phyloP scores from a whole-genome alignment of 1,139 yeast species.

The Nakaseomyces nivariensis region DNA sequence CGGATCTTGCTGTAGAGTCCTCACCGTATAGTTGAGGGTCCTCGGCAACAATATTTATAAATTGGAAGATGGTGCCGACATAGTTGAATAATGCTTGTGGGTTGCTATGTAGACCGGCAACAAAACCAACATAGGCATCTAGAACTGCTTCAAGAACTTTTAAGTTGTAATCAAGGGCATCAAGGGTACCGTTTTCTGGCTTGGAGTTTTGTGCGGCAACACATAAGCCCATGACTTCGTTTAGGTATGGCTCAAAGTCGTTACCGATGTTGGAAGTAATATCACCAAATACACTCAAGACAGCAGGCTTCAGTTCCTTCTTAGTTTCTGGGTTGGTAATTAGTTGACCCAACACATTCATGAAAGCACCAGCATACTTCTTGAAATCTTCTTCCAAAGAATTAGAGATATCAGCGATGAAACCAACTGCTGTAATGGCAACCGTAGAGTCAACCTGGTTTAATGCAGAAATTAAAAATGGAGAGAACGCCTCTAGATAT shows the following conservation, averaged over 20 bases:
- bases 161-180: slow-evolving; percentile 66
- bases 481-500: slow-evolving; percentile 75
- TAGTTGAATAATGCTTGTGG: slow-evolving; percentile 62
- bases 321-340: slow-evolving; percentile 58
- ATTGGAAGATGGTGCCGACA: slow-evolving; percentile 59
- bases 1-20: slow-evolving; percentile 63
- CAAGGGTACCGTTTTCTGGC: slow-evolving; percentile 52
- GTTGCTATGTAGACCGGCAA: slow-evolving; percentile 66
- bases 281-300: slow-evolving; percentile 93
- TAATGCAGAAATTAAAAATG: slow-evolving; percentile 68
- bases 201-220: slow-evolving; percentile 36
- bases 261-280: slow-evolving; percentile 81
- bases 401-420: slow-evolving; percentile 95
- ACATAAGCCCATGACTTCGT: slow-evolving; percentile 61
- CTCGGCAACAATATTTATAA: slow-evolving; percentile 48
- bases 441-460: slow-evolving; percentile 76
- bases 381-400: slow-evolving; percentile 67
- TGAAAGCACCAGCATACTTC: slow-evolving; percentile 69
- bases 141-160: slow-evolving; percentile 74
- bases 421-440: slow-evolving; percentile 82
- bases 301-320: slow-evolving; percentile 76
- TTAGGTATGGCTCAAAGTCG: slow-evolving; percentile 64
- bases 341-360: slow-evolving; percentile 69
- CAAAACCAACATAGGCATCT: slow-evolving; percentile 92
- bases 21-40: slow-evolving; percentile 51